These are phyloP conservation scores for Microdochium trichocladiopsis DNA, from an alignment of 2,329 filamentous ascomycete species.

Conservation along the genomic window DNA sequence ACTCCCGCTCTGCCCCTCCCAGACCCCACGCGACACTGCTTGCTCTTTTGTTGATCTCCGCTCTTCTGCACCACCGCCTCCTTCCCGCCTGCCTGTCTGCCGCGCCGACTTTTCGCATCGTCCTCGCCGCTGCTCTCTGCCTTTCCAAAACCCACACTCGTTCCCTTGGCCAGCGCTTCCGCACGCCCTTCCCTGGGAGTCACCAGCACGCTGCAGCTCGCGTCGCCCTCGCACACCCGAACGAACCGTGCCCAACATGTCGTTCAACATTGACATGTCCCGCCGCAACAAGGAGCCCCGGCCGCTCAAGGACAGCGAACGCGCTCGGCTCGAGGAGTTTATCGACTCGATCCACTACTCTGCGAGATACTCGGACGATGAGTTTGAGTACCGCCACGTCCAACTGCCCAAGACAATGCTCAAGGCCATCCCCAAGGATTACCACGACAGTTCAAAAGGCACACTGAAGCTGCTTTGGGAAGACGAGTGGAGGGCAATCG, in stretches of 20 bases:
- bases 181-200: neutral
- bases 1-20: neutral
- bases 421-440: slow-evolving; percentile 91
- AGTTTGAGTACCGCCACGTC: slow-evolving; percentile 96
- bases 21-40: neutral
- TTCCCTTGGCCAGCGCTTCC: neutral
- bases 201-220: neutral
- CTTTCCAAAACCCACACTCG: neutral
- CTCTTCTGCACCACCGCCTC: neutral
- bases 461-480: slow-evolving; percentile 97
- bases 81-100: neutral
- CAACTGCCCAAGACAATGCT: slow-evolving; percentile 98
- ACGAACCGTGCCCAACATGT: neutral
- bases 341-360: slow-evolving; percentile 95
- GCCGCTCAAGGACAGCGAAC: slow-evolving; percentile 72
- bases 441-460: slow-evolving; percentile 82
- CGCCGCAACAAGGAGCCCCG: slow-evolving; percentile 85
- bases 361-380: slow-evolving; percentile 85
- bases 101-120: neutral
- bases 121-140: neutral
- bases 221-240: slow-evolving; percentile 11
- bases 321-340: slow-evolving; percentile 80
- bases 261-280: slow-evolving; percentile 66
- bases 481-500: slow-evolving; percentile 94
- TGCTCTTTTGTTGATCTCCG: neutral